Base-by-base conservation (phyloP, 192 early-diverging fungal genomes). In the Backusella circina region DNA sequence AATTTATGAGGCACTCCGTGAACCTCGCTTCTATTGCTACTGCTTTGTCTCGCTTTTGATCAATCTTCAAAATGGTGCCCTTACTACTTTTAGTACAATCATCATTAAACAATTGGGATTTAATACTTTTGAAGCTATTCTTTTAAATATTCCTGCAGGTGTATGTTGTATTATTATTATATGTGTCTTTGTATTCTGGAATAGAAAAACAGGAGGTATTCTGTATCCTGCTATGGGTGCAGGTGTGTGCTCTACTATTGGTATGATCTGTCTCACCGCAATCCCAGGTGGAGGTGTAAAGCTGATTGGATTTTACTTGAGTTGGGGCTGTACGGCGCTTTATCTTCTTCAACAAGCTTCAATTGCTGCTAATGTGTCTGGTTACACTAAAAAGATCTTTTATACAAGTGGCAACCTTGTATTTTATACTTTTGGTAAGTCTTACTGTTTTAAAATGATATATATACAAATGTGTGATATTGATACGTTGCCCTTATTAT, bases 341-440 rank as follows among this genome's bases (percentile, higher is more conserved):
- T 79, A 75, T 44, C 23, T 72, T 28, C 41, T 79, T 15, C 15
- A 68, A 1, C 54, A 75, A 8, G 23, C 73, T n/a, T 12, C 67
- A 7, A 47, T 75, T 6, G 0, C 72, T 23, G 50, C 33, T 12
- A 79, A 79, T 23, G 76, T 77, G 5, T 77, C 76, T 47, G 76
- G 76, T 23, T 77, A 72, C 31, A 67, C 76, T 3, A 77, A 77
- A 51, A 77, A 76, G 47, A 68, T 76, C 18, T 76, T 68, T 47
- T 77, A 77, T 37, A 77, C 70, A 16, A 68, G 51, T 3, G 0
- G 23, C 1, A 64, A 54, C 10, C 70, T 77, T 33, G 30, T 77
- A 4, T 51, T 32, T 26, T 77, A 77, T 38, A 69, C 66, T 5
- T n/a, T 66, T 50, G 76, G 76, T 30, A 77, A 33, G 41, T 67